Evolutionary conservation across 345 rosid species (phyloP), one percentile per base, ranked within the genome.

Genomic region (Clarkia xantiana): DNA sequence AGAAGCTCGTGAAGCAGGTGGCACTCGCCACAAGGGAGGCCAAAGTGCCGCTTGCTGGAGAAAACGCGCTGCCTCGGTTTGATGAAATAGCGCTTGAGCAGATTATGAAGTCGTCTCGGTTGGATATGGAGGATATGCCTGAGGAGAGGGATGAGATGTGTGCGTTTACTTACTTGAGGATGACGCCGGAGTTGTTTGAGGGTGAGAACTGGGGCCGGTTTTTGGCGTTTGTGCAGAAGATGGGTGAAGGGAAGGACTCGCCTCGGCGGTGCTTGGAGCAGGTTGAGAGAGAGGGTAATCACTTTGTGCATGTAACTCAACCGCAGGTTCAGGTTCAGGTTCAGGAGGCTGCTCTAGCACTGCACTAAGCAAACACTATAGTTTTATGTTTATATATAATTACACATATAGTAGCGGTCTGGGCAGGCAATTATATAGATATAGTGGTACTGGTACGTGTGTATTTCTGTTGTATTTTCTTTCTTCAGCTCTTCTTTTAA

Each of bases 161-260:
- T n/a, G 96, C 96, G 13, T 91, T 91, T 68, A 86, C 98, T 0
- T 91, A 91, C 70, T 61, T 91, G 62, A 81, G 98, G 69, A 86
- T 91, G 98, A 91, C 69, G 39, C 96, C 96, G 0, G 62, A 74
- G 38, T 47, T 91, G 52, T 91, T 91, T 38, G 78, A 86, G 14
- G 68, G 77, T 0, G 83, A 81, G 5, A 86, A 91, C 56, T 91
- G 98, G 96, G 76, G 96, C 45, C 68, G 61, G 18, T 91, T 91
- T n/a, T 94, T 91, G 17, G 71, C 74, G 10, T 86, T 91, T 40
- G 94, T 83, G 63, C 86, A 83, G 86, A 86, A 78, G 76, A 91
- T 91, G 98, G 71, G 77, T 1, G 94, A 83, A 64, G 93, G 94
- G 41, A 81, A 71, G 67, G 69, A 59, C 50, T 62, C 65, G 0